Conservation (phyloP, 192 early-diverging fungal genomes). For the Anaeromyces robustus region DNA sequence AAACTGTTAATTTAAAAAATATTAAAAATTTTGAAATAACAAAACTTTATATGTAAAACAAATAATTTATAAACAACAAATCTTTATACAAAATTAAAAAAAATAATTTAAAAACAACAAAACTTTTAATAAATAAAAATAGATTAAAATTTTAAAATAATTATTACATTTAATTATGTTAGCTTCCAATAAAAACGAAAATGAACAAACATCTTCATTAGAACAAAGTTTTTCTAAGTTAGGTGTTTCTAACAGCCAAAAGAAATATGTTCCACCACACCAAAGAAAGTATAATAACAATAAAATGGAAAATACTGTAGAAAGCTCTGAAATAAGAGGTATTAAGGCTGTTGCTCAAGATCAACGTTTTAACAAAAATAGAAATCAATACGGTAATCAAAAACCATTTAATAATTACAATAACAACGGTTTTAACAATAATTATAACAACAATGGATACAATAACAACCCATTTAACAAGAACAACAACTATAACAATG, state of each 20-base stretch:
- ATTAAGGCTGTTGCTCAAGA: not conserved
- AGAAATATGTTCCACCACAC: not conserved
- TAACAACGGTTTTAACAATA: not conserved
- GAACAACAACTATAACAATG: not conserved
- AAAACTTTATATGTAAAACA: too few species aligned
- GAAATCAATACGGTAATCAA: not conserved
- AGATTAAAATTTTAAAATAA: not conserved
- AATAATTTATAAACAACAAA: too few species aligned
- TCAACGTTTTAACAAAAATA: not conserved
- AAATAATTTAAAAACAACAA: too few species aligned
- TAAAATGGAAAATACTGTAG: not conserved
- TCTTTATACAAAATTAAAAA: too few species aligned
- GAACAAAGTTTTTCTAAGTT: not conserved
- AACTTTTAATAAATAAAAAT: too few species aligned
- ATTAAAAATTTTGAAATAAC: too few species aligned
- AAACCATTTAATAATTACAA: not conserved
- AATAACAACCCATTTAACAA: not conserved
- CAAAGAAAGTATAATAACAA: not conserved
- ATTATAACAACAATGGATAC: not conserved
- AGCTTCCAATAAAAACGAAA: not conserved
- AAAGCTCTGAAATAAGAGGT: not conserved
- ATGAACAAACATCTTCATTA: not conserved
- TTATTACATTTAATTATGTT: not conserved
- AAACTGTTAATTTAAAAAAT: too few species aligned
- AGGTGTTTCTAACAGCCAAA: not conserved